Evolutionary conservation across 345 rosid species (phyloP), one percentile per base, ranked within the genome.

Genomic region (Cochlearia excelsa): DNA sequence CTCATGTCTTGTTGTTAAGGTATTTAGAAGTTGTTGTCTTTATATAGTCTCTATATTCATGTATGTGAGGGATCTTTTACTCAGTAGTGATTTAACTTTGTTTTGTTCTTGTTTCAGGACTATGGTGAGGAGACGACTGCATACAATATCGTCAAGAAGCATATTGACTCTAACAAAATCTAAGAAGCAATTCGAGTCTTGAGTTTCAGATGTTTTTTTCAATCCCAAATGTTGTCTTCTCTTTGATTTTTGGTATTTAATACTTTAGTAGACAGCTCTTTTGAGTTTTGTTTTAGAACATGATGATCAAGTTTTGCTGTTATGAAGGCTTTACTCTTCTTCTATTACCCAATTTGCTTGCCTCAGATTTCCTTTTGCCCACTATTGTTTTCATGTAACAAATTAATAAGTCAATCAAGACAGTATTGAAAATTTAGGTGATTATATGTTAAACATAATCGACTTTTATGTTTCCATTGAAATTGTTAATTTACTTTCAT

Each of bases 1-100:
- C 79, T 85, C 90, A 9, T 88, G 93, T 10, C 68, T 82, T 7
- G 93, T 85, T 34, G 84, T 88, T 48, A 82, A 85, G 96, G 96
- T 85, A 64, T 11, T 1, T 11, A 16, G 23, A 16, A 9, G 43
- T 39, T 39, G 8, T 37, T 2, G 7, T 37, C 6, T 6, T 37
- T 37, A 6, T 3, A 37, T 2, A 3, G 40, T 37, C 40, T 3
- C 40, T 37, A 16, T 16, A 16, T 16, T 16, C 23, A 16, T 16
- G 23, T 16, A 16, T 16, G 23, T 37, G 40, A 33, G 35, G 3
- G 5, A 33, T 33, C 35, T 3, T 5, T 33, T 33, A 33, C 35
- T 3, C 35, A 5, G 35, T 33, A 33, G 5, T 37, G 7, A 37
- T 37, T 37, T 37, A 37, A 6, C 7, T 37, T 33, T 33, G 35